Evolutionary conservation across 129 eudicot genomes (phyloP).

Genomic region (Saussurea involucrata): DNA sequence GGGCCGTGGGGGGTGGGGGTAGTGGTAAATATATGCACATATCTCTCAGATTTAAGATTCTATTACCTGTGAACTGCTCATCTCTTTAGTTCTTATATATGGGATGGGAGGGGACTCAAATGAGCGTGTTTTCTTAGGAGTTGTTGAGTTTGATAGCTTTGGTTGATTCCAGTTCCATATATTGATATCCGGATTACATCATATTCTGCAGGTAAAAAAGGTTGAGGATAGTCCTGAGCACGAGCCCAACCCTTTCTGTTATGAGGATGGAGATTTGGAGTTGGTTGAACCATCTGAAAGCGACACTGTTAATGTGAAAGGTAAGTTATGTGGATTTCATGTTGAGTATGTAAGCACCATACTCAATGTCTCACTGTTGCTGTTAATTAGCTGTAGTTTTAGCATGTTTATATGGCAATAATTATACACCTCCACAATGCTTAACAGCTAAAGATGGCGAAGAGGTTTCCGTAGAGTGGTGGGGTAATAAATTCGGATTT

Average conservation of each 20-base stretch:
- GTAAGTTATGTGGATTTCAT: constrained; percentile 29
- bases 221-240: constrained; percentile 43
- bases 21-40: neutral
- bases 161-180: neutral
- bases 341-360: neutral
- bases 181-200: neutral
- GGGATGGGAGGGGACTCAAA: too few species aligned
- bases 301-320: constrained; percentile 40
- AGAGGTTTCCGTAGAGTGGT: constrained; percentile 70
- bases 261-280: constrained; percentile 32
- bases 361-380: neutral
- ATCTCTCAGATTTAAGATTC: neutral
- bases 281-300: constrained; percentile 32
- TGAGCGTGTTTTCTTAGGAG: too few species aligned
- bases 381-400: neutral
- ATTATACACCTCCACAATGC: neutral
- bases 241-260: constrained; percentile 10
- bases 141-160: neutral
- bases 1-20: too few species aligned
- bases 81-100: too few species aligned
- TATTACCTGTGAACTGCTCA: neutral
- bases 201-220: constrained; percentile 54
- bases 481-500: constrained; percentile 85
- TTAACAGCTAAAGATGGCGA: constrained; percentile 7
- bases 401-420: neutral